Percentiles rank a stretch among this genome's conserved stretches.
Evolutionary conservation across 805 yeast genomes (phyloP).

Genomic region (Teunomyces atbi): DNA sequence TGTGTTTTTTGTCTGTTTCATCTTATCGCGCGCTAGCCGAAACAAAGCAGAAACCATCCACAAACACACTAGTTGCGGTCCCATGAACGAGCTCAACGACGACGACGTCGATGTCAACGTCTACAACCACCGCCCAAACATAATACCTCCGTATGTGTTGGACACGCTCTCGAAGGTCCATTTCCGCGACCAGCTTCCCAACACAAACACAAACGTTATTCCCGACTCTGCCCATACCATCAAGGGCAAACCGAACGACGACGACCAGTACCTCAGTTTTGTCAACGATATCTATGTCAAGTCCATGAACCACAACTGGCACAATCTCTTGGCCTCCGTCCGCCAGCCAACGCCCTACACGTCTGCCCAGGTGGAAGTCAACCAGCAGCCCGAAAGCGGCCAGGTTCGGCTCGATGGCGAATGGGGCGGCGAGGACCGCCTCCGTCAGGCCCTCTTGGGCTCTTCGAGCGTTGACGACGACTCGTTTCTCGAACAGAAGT

Average conservation of each 20-base stretch:
- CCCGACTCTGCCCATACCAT: background rate
- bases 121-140: slow-evolving; percentile 37
- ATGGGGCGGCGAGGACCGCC: slow-evolving; percentile 74
- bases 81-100: slow-evolving; percentile 1
- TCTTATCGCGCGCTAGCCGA: background rate
- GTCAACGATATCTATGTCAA: slow-evolving; percentile 37
- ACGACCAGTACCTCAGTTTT: slow-evolving; percentile 34
- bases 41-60: background rate
- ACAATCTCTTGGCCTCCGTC: slow-evolving; percentile 46
- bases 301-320: slow-evolving; percentile 50
- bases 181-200: slow-evolving; percentile 35
- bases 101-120: slow-evolving; percentile 23
- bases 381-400: slow-evolving; percentile 20
- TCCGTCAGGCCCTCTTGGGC: slow-evolving; percentile 52
- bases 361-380: background rate
- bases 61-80: background rate
- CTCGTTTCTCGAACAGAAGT: slow-evolving; percentile 9
- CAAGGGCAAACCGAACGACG: slow-evolving; percentile 10
- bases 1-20: too few relatives aligned
- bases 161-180: slow-evolving; percentile 49
- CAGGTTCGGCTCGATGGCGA: slow-evolving; percentile 40
- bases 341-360: slow-evolving; percentile 41
- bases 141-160: slow-evolving; percentile 63
- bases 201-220: slow-evolving; percentile 26
- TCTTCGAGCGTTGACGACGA: slow-evolving; percentile 29